Percentiles rank a stretch among this genome's conserved stretches.
These are phyloP conservation scores for Calendula officinalis DNA, from an alignment of 129 eudicot genomes.

Conservation along the genomic window DNA sequence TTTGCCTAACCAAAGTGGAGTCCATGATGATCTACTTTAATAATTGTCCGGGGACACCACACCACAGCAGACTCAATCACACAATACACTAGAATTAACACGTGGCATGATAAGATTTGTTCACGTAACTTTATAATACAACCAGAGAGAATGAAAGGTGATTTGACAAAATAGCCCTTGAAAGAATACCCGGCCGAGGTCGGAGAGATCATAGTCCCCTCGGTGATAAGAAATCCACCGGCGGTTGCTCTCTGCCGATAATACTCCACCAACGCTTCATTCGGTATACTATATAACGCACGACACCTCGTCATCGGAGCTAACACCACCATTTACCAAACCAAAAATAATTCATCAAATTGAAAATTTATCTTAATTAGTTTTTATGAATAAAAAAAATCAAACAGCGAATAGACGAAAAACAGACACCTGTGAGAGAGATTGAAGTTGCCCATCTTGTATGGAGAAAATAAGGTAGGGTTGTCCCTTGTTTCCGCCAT, in stretches of 20 bases:
- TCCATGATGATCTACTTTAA: slow-evolving; percentile 13
- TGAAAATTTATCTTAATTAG: too few relatives aligned
- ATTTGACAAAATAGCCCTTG: slow-evolving; percentile 18
- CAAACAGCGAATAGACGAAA: background rate
- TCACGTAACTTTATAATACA: background rate
- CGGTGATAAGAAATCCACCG: slow-evolving; percentile 90
- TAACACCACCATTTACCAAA: slow-evolving; percentile 39
- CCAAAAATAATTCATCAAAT: too few relatives aligned
- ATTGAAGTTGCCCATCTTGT: slow-evolving; percentile 73
- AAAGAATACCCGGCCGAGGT: slow-evolving; percentile 68
- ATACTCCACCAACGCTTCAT: slow-evolving; percentile 65
- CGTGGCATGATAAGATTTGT: slow-evolving; percentile 14
- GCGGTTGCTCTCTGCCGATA: slow-evolving; percentile 72
- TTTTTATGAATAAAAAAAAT: background rate
- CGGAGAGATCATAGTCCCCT: slow-evolving; percentile 89
- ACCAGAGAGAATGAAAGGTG: background rate
- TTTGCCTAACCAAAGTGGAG: too few relatives aligned
- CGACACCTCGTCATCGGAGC: slow-evolving; percentile 99
- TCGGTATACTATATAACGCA: slow-evolving; percentile 63
- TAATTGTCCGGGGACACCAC: slow-evolving; percentile 4
- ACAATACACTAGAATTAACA: background rate
- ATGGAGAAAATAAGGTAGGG: slow-evolving; percentile 64
- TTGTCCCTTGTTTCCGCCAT: slow-evolving; percentile 40
- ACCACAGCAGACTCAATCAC: background rate
- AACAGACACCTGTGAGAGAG: slow-evolving; percentile 73